phyloP scores from a whole-genome alignment of 2,329 filamentous ascomycete genomes.

The Penicillium expansum region DNA sequence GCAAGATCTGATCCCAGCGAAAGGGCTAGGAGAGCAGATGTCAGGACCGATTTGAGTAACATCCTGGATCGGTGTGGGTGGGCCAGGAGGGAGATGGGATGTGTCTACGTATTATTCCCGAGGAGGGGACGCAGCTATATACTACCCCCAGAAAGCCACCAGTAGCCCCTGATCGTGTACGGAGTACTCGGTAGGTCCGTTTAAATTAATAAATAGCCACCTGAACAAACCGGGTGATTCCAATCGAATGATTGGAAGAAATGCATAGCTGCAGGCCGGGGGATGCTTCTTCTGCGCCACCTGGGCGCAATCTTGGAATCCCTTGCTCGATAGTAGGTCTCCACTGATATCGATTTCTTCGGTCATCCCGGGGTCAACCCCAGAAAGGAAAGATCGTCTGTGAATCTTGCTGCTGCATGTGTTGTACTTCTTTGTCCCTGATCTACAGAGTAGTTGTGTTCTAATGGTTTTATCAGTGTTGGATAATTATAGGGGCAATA shows the following conservation, averaged over 20 bases:
- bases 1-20: conserved; percentile 22
- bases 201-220: background rate
- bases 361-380: conserved; percentile 4
- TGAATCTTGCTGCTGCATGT: background rate
- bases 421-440: background rate
- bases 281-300: conserved; percentile 13
- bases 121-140: background rate
- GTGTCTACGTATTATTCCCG: background rate
- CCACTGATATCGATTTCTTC: conserved; percentile 15
- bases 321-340: conserved; percentile 2
- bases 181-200: background rate
- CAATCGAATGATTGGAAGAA: background rate
- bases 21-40: conserved; percentile 23
- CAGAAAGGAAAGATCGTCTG: conserved; percentile 7
- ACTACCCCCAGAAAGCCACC: background rate
- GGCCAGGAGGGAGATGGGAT: background rate
- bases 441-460: background rate
- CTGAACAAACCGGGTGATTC: background rate
- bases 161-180: background rate
- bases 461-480: background rate
- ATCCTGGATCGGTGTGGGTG: conserved; percentile 14
- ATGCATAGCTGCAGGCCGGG: background rate
- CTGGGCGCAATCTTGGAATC: background rate
- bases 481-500: too few relatives aligned
- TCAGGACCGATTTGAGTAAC: conserved; percentile 27